Evolutionary conservation across 2,329 filamentous ascomycete species (phyloP).

Genomic region (Zopfia rhizophila): DNA sequence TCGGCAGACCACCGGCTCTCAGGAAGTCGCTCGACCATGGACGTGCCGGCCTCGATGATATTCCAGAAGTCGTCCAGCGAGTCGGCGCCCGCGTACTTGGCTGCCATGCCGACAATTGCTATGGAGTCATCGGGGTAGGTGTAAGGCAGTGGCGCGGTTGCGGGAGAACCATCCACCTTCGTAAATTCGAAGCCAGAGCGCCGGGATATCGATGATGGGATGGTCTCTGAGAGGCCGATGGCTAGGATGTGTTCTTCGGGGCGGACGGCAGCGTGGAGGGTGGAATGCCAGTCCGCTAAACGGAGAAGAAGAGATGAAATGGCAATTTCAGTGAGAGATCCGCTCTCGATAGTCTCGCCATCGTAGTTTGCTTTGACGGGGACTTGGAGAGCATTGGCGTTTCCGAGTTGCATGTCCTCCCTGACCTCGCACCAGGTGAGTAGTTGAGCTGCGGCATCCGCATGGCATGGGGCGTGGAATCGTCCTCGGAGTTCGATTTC

Average conservation of each 20-base stretch:
- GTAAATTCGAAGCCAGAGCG: background rate
- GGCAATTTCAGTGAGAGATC: conserved; percentile 1
- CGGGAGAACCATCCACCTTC: background rate
- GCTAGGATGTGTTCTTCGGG: no score
- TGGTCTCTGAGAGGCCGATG: background rate
- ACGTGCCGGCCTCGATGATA: conserved; percentile 19
- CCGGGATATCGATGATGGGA: background rate
- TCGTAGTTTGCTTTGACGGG: conserved; percentile 1
- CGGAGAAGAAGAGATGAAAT: background rate
- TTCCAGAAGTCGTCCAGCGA: conserved; percentile 24
- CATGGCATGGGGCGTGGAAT: background rate
- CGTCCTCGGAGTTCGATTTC: background rate
- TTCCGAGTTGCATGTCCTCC: background rate
- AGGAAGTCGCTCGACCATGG: conserved; percentile 9
- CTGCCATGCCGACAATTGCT: conserved; percentile 31
- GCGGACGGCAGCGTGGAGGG: background rate
- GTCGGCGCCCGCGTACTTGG: conserved; percentile 24
- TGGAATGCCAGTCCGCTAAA: conserved; percentile 1
- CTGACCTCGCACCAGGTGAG: background rate
- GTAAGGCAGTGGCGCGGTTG: background rate
- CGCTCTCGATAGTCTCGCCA: background rate
- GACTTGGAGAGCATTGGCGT: background rate
- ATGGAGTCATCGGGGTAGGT: conserved; percentile 14
- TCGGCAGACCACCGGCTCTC: conserved; percentile 7
- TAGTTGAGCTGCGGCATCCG: conserved; percentile 8